These are phyloP conservation scores for Nitzschia palea DNA, from an alignment of 108 stramenopile genomes.

Conservation along the genomic window DNA sequence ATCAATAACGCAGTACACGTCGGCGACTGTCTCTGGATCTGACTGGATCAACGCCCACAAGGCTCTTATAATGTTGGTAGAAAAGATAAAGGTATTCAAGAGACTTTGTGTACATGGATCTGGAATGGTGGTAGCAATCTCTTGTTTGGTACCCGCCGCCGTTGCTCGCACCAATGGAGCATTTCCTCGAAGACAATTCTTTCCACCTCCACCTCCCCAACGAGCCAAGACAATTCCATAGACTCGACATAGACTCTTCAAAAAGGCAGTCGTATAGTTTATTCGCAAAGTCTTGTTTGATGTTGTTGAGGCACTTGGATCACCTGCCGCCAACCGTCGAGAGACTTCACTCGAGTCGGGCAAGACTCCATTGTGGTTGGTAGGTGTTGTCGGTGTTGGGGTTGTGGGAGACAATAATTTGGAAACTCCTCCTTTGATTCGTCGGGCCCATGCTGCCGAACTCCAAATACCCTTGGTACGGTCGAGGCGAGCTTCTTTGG, in stretches of 20 bases:
- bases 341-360: conserved; percentile 70
- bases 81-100: conserved; percentile 78
- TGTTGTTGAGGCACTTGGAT: too few relatives aligned
- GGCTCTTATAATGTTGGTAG: conserved; percentile 51
- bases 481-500: conserved; percentile 81
- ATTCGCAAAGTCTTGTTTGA: neutral
- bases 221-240: conserved; percentile 78
- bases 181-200: conserved; percentile 46
- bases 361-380: conserved; percentile 36
- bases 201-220: conserved; percentile 82
- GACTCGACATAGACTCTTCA: conserved; percentile 40
- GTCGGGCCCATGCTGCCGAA: conserved; percentile 75
- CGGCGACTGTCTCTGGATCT: conserved; percentile 40
- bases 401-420: too few relatives aligned
- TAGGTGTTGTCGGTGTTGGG: too few relatives aligned
- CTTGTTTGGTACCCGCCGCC: conserved; percentile 28
- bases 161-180: conserved; percentile 18
- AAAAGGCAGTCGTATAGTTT: conserved; percentile 25
- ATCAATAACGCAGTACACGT: conserved; percentile 55
- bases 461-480: conserved; percentile 76
- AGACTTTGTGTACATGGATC: conserved; percentile 67
- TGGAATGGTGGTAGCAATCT: conserved; percentile 43
- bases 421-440: conserved; percentile 47
- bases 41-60: conserved; percentile 76
- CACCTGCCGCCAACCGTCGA: conserved; percentile 57